Conservation (phyloP, 2,329 filamentous ascomycete species). For the Diaporthe eres region DNA sequence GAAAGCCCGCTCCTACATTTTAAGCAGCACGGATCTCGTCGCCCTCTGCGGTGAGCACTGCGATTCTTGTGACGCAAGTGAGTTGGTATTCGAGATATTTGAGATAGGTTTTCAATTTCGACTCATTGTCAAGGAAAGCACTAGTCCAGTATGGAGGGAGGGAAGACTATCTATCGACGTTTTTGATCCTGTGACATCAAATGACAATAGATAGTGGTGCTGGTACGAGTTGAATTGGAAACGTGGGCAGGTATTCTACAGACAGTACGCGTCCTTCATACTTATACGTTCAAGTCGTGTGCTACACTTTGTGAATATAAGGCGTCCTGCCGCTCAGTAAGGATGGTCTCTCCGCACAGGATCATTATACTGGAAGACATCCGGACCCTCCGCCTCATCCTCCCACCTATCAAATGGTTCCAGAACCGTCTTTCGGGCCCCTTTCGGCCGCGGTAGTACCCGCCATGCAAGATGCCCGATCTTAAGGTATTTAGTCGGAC, state of each 20-base stretch:
- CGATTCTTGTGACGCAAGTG: background rate
- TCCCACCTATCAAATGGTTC: slow-evolving; percentile 33
- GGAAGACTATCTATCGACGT: background rate
- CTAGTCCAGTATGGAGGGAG: background rate
- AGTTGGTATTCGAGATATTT: background rate
- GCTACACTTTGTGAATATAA: background rate
- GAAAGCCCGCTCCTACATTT: background rate
- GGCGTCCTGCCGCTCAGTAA: background rate
- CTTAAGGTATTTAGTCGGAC: slow-evolving; percentile 34
- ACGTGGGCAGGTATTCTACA: too few species aligned
- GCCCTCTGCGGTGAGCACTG: background rate
- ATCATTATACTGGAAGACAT: slow-evolving; percentile 33
- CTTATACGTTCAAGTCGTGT: accelerated
- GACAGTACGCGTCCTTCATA: too few species aligned
- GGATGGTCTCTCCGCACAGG: slow-evolving; percentile 33
- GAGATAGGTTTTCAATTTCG: background rate
- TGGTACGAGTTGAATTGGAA: background rate
- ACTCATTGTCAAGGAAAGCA: background rate
- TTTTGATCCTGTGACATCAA: background rate
- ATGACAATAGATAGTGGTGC: background rate
- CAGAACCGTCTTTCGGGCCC: background rate
- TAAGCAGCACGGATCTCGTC: background rate
- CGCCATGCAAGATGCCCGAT: slow-evolving; percentile 37
- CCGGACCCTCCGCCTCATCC: slow-evolving; percentile 19
- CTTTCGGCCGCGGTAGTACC: slow-evolving; percentile 1